Base-by-base conservation (phyloP, 2,329 filamentous ascomycete genomes). In the Nothophoma quercina region DNA sequence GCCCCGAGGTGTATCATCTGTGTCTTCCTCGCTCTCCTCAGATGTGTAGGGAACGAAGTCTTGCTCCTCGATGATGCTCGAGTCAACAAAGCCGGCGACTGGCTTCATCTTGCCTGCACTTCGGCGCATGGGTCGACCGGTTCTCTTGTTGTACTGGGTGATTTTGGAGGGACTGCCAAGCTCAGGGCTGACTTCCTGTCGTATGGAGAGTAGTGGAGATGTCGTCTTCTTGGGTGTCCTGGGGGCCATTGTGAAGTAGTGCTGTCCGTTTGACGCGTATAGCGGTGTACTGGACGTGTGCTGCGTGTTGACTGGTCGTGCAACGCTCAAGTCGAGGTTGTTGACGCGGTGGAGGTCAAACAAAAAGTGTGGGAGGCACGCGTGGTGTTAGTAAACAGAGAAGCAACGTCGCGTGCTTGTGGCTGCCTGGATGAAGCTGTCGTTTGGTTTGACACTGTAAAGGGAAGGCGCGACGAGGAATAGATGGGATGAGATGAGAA, bases 91-190 rank as follows among this genome's bases (percentile, higher is more conserved):
- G n/a, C 69, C 75, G 2, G 66, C 72, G 7, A 63, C 58, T 12
- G 54, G 58, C 42, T 66, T 65, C 48, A 69, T 71, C 41, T 64
- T 68, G 9, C 75, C 73, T n/a, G 74, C 72, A 26, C 64, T 71
- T 26, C 71, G 69, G 33, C 78, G 73, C n/a, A 79, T 71, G 6
- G 78, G 77, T 5, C 77, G 69, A 38, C 78, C 77, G 7, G 75
- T 78, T 46, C 63, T 51, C 36, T 69, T 59, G 59, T 77, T 77
- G 67, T 73, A 74, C 39, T 68, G 64, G 32, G 70, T 66, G 15
- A 56, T 56, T 34, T 54, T 64, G 7, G 63, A 60, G 4, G 65
- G 60, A 35, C 58, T 67, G 10, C 62, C 69, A 32, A 72, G 68
- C 60, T 72, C 70, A n/a, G 59, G 60, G 46, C 68, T 72, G 58